Conservation (phyloP, 495 filamentous ascomycete genomes). For the Elaphomyces granulatus region DNA sequence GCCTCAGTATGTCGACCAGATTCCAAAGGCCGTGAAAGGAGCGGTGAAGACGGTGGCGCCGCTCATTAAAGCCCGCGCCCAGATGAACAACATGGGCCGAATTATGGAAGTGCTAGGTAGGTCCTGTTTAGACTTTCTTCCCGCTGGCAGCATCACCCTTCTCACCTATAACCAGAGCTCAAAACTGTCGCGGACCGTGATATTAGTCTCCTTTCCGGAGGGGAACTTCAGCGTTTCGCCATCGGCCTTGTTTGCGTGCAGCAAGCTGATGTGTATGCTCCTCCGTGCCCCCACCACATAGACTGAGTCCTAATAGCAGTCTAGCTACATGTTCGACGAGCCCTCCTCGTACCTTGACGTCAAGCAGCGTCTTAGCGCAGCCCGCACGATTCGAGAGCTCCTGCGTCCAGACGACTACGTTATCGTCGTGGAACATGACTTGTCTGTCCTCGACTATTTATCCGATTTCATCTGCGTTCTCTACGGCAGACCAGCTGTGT, state of each 20-base stretch:
- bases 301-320: neutral
- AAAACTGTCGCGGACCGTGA: conserved; percentile 77
- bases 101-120: conserved; percentile 70
- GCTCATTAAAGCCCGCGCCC: conserved; percentile 56
- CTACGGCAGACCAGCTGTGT: conserved; percentile 87
- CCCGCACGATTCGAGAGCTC: conserved; percentile 78
- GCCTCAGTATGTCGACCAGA: conserved; percentile 97
- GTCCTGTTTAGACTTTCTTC: conserved; percentile 4
- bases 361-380: conserved; percentile 90
- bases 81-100: conserved; percentile 69
- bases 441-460: conserved; percentile 94
- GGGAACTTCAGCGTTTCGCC: conserved; percentile 94
- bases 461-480: conserved; percentile 97
- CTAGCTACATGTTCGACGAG: conserved; percentile 96
- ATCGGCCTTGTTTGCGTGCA: conserved; percentile 93
- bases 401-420: conserved; percentile 84
- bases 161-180: conserved; percentile 46
- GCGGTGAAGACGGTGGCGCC: conserved; percentile 58
- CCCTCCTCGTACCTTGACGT: conserved; percentile 97
- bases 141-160: neutral
- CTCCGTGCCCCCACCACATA: neutral
- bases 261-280: conserved; percentile 72
- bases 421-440: conserved; percentile 97
- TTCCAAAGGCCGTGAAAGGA: conserved; percentile 78
- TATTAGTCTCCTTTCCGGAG: conserved; percentile 78